Conservation (phyloP, 192 early-diverging fungal species). For the Physocladia obscura region DNA sequence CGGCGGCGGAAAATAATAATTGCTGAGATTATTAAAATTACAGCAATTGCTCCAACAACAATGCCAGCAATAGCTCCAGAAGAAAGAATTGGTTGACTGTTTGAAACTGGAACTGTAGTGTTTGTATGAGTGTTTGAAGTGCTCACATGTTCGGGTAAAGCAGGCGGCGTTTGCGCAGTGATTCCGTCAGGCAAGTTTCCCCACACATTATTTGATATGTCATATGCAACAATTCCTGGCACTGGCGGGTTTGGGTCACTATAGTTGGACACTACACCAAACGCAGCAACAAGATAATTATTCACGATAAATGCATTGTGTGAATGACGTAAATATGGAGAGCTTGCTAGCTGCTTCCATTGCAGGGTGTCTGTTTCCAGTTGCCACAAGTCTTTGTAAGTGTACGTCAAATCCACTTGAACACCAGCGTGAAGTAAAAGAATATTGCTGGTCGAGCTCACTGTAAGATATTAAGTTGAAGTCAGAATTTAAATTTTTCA, state of each 20-base stretch:
- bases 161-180: neutral
- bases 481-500: neutral
- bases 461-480: neutral
- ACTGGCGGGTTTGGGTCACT: neutral
- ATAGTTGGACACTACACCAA: slow-evolving; percentile 18
- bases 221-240: neutral
- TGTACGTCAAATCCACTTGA: neutral
- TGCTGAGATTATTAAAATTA: neutral
- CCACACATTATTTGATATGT: neutral
- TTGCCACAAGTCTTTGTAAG: slow-evolving; percentile 21
- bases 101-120: neutral
- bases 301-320: slow-evolving; percentile 19
- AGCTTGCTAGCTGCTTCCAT: neutral
- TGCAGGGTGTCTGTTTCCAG: neutral
- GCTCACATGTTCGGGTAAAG: neutral
- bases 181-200: slow-evolving; percentile 6
- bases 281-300: slow-evolving; percentile 12
- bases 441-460: neutral
- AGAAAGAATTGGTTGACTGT: neutral
- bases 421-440: slow-evolving; percentile 15
- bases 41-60: neutral
- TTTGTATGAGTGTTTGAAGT: neutral
- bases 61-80: neutral
- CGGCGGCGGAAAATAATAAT: neutral
- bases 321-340: slow-evolving; percentile 11